Conservation (phyloP, 129 eudicot species). For the Smallanthus sonchifolius region DNA sequence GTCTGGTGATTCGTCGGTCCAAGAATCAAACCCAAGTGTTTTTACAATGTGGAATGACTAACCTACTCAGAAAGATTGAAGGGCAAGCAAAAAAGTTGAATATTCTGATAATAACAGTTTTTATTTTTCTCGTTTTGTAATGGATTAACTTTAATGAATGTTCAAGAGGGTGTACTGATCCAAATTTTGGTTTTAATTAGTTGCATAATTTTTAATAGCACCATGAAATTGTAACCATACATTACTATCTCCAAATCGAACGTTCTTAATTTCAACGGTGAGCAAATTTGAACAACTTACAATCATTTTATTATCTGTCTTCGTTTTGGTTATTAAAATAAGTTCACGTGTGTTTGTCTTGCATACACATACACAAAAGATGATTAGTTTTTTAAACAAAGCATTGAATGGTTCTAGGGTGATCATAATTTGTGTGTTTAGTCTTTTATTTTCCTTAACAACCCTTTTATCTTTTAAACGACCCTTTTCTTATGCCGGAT, state of each 20-base stretch:
- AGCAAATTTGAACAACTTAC: not conserved
- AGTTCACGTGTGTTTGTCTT: constrained; percentile 7
- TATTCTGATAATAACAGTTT: constrained; percentile 35
- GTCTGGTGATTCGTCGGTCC: constrained; percentile 74
- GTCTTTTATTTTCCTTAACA: no score
- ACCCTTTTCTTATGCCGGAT: no score
- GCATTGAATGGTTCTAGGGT: no score
- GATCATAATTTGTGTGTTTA: no score
- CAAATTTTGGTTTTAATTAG: constrained; percentile 10
- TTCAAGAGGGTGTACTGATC: constrained; percentile 31
- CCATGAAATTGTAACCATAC: not conserved
- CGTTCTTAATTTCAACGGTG: not conserved
- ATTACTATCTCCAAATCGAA: not conserved
- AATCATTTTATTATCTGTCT: not conserved
- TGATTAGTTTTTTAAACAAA: no score
- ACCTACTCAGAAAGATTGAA: constrained; percentile 17
- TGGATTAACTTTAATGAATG: constrained; percentile 32
- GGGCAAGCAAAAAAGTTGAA: constrained; percentile 25
- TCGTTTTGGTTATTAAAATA: not conserved
- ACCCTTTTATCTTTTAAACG: no score
- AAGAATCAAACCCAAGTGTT: constrained; percentile 66
- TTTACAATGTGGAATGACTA: constrained; percentile 96
- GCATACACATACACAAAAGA: not conserved
- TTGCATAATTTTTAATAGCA: constrained; percentile 2
- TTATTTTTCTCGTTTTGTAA: constrained; percentile 27